Base-by-base conservation (phyloP, 768 basidiomycete genomes). In the Boletus eberwhitei region DNA sequence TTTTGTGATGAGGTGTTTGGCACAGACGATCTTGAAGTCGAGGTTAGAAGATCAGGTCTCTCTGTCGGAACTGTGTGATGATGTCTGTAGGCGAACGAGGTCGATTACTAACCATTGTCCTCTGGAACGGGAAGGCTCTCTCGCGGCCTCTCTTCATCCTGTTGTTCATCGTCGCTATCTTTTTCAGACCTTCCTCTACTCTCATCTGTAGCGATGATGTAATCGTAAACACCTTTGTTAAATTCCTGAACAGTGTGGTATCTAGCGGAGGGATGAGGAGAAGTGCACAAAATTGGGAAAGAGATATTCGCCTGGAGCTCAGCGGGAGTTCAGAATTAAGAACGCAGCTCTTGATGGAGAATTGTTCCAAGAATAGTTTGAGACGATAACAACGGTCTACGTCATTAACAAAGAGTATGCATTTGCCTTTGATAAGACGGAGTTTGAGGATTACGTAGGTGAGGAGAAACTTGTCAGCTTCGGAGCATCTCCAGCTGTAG, bases 211-310 rank as follows among this genome's bases (percentile, higher is more conserved):
- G 97, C 97, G 51, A 99, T 97, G 59, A 98, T 93, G 69, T 98
- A 98, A 68, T 99, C 94, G 63, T 98, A 98, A 8, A 97, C 92
- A 2, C 97, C 97, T 62, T 92, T 90, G 72, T 99, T 99, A 67
- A 99, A 99, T 71, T 98, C 97, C 63, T 99, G 95, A 2, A 99
- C 97, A 2, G 88, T 88, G 65, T 99, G 97, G 65, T 94, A 97
- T 71, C 93, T 93, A 14, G 36, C 21, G 1, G 5, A 8, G 26
- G 14, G 43, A 44, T 65, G 29, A 64, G 59, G 26, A 0, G 39
- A 21, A 11, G 48, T 21, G n/a, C 8, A 7, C 13, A 3, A 47
- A 19, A n/a, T 14, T 4, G 4, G 6, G 13, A 22, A 32, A 11
- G 17, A 8, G 2, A 13, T 31, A 40, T 65, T 29, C 48, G 86